These are phyloP conservation scores for Fragosphaeria purpurea DNA, from an alignment of 2,329 filamentous ascomycete species.

Conservation along the genomic window DNA sequence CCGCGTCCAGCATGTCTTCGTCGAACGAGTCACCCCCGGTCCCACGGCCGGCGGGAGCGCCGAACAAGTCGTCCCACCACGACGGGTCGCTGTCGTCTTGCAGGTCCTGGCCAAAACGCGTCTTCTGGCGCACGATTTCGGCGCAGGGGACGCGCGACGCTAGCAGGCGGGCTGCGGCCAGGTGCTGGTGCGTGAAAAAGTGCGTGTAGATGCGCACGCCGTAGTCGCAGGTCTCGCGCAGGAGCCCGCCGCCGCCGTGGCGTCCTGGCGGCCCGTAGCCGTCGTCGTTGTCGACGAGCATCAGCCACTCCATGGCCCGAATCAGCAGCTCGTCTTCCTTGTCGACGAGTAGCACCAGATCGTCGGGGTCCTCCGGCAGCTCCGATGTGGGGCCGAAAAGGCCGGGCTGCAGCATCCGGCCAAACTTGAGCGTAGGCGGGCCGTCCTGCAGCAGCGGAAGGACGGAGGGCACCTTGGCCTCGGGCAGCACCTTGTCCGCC, in stretches of 20 bases:
- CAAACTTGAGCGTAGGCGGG: constrained; percentile 43
- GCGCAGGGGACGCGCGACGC: constrained; percentile 40
- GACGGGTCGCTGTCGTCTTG: constrained; percentile 25
- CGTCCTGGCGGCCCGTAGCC: too few species aligned
- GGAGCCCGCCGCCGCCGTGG: constrained; percentile 20
- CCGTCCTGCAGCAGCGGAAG: constrained; percentile 38
- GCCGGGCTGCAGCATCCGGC: constrained; percentile 56
- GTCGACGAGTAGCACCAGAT: constrained; percentile 29
- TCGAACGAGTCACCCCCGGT: constrained; percentile 21
- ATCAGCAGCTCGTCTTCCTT: constrained; percentile 62
- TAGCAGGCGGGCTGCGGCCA: constrained; percentile 45
- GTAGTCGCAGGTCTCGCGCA: constrained; percentile 24
- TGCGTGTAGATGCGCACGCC: constrained; percentile 69
- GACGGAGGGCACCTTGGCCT: constrained; percentile 10
- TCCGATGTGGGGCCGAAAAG: constrained; percentile 59
- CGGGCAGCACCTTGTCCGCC: constrained; percentile 17
- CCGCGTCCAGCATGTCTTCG: constrained; percentile 19
- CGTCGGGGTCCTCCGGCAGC: constrained; percentile 29
- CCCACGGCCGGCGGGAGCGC: not conserved
- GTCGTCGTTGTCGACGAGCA: constrained; percentile 46
- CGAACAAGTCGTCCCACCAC: constrained; percentile 28
- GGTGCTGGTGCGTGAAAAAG: constrained; percentile 59
- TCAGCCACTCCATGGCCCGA: constrained; percentile 74
- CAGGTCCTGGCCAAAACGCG: constrained; percentile 19
- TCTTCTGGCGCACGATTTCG: constrained; percentile 34